Base-by-base conservation (phyloP, 2,329 filamentous ascomycete species). In the Cordyceps cicadae region DNA sequence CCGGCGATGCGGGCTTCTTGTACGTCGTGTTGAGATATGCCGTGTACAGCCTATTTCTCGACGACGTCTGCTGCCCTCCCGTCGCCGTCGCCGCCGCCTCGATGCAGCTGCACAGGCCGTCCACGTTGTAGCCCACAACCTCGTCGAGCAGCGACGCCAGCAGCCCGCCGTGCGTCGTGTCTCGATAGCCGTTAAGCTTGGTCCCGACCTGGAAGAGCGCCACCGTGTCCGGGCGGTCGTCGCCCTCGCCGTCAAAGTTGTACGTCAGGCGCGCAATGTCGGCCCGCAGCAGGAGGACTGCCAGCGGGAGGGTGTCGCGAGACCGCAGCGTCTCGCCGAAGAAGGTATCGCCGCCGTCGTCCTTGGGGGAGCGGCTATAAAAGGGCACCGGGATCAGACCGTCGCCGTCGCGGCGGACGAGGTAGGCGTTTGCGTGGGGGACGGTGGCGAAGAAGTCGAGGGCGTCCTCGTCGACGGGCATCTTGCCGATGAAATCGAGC, bases 181-280 rank as follows among this genome's bases (percentile, higher is more conserved):
- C 49, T 48, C 49, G 56, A 24, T 52, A 59, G 21, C 56, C 56
- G 34, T 59, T 59, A 37, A 59, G 48, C 56, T 59, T 59, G 24
- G 24, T 17, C 3, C 56, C 56, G 49, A 59, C 3, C 34, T 52
- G 34, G 24, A 59, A 43, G 37, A 59, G 56, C 26, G 34, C 19
- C 2, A 53, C 56, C 7, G 45, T 53, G 39, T 59, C 56, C 0
- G 56, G 56, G 11, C 5, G 24, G 39, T n/a, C 19, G 26, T 6
- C 17, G 26, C 3, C 12, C 29, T 19, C 32, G 24, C 29, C n/a
- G 37, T 52, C 49, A 52, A 59, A 34, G 3, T 17, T 9, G 39
- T 59, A 59, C 56, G 41, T 21, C 21, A 59, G 48, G 26, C 56
- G 34, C 1, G 49, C 49, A 46, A 59, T 59, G 49, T 43, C 49